Conservation (phyloP, 176 grass and related monocot species). For the Saccharum spontaneum region DNA sequence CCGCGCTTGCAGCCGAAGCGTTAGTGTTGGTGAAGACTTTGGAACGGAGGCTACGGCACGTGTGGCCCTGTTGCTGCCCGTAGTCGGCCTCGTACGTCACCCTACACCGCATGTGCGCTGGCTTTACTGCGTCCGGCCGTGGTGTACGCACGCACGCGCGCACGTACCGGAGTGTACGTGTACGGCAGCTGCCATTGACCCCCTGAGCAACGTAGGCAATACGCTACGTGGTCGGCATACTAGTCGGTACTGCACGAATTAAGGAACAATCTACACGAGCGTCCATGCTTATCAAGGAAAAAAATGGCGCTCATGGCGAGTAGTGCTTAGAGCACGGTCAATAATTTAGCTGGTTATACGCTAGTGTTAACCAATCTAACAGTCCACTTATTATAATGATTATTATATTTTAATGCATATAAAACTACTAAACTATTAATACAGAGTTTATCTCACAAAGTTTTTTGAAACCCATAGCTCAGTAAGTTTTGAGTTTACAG, state of each 20-base stretch:
- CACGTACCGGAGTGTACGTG: neutral
- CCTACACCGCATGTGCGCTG: neutral
- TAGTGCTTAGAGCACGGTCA: too few relatives aligned
- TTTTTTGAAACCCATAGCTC: too few relatives aligned
- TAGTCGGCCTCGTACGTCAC: neutral
- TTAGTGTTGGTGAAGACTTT: conserved; percentile 9
- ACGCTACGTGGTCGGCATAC: neutral
- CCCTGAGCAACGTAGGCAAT: neutral
- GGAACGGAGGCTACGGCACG: neutral
- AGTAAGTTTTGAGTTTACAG: too few relatives aligned
- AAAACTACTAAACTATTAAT: too few relatives aligned
- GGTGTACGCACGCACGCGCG: neutral
- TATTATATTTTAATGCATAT: too few relatives aligned
- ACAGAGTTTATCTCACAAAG: too few relatives aligned
- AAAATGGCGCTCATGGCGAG: neutral
- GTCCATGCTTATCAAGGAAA: neutral
- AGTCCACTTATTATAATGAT: too few relatives aligned
- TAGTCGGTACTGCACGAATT: neutral
- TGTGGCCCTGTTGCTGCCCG: neutral
- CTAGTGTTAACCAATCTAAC: too few relatives aligned
- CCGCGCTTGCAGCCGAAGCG: neutral
- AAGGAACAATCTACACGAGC: neutral
- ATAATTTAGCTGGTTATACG: too few relatives aligned
- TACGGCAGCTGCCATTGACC: conserved; percentile 31
- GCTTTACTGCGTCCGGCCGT: neutral